phyloP scores from a whole-genome alignment of 1,284 basidiomycete species.

The Irpex sp. region DNA sequence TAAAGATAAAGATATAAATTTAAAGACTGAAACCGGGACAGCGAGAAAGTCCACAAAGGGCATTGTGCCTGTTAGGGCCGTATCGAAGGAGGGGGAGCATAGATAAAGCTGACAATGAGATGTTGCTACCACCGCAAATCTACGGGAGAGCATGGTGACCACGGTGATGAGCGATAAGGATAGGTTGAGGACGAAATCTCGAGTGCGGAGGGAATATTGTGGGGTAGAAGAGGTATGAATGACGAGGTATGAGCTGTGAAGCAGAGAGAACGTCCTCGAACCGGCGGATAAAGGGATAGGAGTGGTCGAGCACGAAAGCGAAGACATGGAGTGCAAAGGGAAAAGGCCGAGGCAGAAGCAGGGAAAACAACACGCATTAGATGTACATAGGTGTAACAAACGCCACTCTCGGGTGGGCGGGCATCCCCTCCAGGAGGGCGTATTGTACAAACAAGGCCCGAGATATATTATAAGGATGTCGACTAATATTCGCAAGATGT shows the following conservation, averaged over 20 bases:
- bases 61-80: too few species aligned
- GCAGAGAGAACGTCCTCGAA: background rate
- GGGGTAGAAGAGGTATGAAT: background rate
- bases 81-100: background rate
- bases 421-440: background rate
- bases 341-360: background rate
- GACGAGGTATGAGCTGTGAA: background rate
- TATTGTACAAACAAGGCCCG: background rate
- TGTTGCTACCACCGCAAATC: background rate
- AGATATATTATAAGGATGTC: background rate
- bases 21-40: background rate
- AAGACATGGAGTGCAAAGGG: background rate
- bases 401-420: background rate
- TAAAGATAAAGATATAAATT: background rate
- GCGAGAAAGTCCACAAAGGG: background rate
- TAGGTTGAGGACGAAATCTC: background rate
- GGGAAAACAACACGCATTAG: background rate
- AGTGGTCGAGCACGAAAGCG: background rate
- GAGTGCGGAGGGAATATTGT: background rate
- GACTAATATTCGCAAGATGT: background rate
- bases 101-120: background rate
- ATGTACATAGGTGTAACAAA: background rate
- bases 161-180: background rate
- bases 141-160: background rate
- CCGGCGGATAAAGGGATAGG: background rate